These are phyloP conservation scores for Mallotus nudiflorus DNA, from an alignment of 345 rosid species.

Conservation along the genomic window DNA sequence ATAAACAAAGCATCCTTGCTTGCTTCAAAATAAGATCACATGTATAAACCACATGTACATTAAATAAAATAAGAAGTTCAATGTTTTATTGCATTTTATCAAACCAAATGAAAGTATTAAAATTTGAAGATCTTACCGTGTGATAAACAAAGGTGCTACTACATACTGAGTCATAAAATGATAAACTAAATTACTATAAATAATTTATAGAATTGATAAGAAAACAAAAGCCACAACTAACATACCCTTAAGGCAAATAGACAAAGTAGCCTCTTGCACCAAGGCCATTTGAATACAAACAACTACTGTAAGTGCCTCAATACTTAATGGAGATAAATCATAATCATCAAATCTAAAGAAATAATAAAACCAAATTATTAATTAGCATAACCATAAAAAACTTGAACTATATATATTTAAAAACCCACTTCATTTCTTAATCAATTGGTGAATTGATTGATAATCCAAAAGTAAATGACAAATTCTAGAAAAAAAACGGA, in stretches of 20 bases:
- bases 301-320: slow-evolving; percentile 72
- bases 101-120: not conserved
- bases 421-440: not conserved
- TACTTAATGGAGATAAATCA: slow-evolving; percentile 71
- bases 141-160: not conserved
- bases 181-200: not conserved
- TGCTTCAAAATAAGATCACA: slow-evolving; percentile 40
- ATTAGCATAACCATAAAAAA: not conserved
- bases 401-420: not conserved
- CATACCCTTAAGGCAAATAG: slow-evolving; percentile 74
- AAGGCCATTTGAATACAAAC: slow-evolving; percentile 82
- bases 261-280: slow-evolving; percentile 82
- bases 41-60: not conserved
- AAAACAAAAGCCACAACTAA: not conserved
- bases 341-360: slow-evolving; percentile 75
- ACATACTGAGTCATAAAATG: too few species aligned
- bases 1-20: slow-evolving; percentile 88
- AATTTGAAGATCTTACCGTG: not conserved
- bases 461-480: too few species aligned
- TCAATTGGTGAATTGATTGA: too few species aligned
- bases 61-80: not conserved
- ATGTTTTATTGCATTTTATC: not conserved
- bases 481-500: too few species aligned
- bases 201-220: not conserved
- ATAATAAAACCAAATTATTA: slow-evolving; percentile 14